Evolutionary conservation across 257 asterid genomes (phyloP), one percentile per base, ranked within the genome.

Genomic region (Nicotiana noctiflora): DNA sequence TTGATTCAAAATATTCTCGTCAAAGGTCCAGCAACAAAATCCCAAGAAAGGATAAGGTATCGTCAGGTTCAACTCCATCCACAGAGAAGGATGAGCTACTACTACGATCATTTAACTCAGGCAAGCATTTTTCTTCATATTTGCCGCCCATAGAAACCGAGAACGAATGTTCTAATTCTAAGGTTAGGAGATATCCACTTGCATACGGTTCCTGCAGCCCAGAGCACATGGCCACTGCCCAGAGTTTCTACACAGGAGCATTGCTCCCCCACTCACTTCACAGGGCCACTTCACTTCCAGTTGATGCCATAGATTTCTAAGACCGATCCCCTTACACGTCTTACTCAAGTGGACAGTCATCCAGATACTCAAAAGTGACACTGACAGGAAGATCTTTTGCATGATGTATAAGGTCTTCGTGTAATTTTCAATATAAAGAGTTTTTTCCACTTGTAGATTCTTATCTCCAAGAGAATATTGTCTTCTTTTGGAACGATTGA

Each of bases 231-330:
- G 84, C 79, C 61, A 88, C 94, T 11, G 89, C 92, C 79, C 86
- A 89, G 68, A 88, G 86, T 51, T 91, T 82, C 82, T 90, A 88
- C 81, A 64, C 87, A 1, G 87, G 89, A 75, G 86, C 86, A 14
- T 81, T 86, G 83, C 88, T 87, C 60, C 90, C 90, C 5, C 82
- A 83, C 63, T 66, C 96, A 21, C 87, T 89, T 75, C 92, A 90
- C 84, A 57, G 93, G 88, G 92, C 91, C 2, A 86, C 85, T 82
- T 90, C 97, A 55, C 88, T 90, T 2, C 94, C 96, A 2, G 93
- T 91, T 79, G 97, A 89, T n/a, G 89, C 95, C 37, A 84, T 91
- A 21, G 94, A 92, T 80, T 86, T 81, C 88, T 90, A 83, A 84
- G 17, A 14, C 55, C 52, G 59, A 46, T 66, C 82, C 27, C 13